Conservation (phyloP, 225 moss, liverwort and hornwort species). For the Asterella californica region DNA sequence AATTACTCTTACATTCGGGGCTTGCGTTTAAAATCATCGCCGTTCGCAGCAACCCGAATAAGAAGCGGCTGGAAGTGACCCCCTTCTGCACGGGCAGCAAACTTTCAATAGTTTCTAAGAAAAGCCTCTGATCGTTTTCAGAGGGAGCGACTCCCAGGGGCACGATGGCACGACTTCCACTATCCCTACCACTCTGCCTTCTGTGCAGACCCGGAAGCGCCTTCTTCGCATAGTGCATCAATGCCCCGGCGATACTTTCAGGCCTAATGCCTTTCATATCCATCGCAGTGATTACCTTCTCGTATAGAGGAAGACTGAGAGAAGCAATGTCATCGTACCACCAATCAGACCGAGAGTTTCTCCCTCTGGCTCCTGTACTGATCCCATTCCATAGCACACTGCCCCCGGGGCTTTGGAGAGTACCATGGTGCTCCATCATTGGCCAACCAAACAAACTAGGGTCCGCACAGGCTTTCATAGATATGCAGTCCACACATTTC, state of each 20-base stretch:
- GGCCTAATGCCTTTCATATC: constrained; percentile 44
- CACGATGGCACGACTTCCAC: constrained; percentile 40
- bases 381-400: constrained; percentile 62
- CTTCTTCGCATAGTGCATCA: constrained; percentile 53
- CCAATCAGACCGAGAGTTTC: constrained; percentile 47
- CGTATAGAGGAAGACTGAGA: constrained; percentile 45
- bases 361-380: constrained; percentile 51
- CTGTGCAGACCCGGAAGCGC: constrained; percentile 47
- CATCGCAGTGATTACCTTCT: constrained; percentile 46
- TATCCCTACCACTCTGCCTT: constrained; percentile 40
- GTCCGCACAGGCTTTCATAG: constrained; percentile 44
- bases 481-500: constrained; percentile 43
- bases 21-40: constrained; percentile 52
- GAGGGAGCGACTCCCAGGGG: constrained; percentile 29
- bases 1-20: constrained; percentile 47
- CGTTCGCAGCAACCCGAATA: constrained; percentile 49
- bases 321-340: constrained; percentile 54
- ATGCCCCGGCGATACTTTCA: constrained; percentile 49
- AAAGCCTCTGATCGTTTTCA: constrained; percentile 41
- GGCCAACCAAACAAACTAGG: constrained; percentile 56
- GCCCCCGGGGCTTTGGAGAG: constrained; percentile 51
- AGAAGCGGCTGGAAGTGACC: constrained; percentile 43
- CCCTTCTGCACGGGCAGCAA: constrained; percentile 50
- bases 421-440: constrained; percentile 49
- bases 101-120: constrained; percentile 47